These are phyloP conservation scores for Anthoceros angustus DNA, from an alignment of 225 moss, liverwort and hornwort genomes.

Conservation along the genomic window DNA sequence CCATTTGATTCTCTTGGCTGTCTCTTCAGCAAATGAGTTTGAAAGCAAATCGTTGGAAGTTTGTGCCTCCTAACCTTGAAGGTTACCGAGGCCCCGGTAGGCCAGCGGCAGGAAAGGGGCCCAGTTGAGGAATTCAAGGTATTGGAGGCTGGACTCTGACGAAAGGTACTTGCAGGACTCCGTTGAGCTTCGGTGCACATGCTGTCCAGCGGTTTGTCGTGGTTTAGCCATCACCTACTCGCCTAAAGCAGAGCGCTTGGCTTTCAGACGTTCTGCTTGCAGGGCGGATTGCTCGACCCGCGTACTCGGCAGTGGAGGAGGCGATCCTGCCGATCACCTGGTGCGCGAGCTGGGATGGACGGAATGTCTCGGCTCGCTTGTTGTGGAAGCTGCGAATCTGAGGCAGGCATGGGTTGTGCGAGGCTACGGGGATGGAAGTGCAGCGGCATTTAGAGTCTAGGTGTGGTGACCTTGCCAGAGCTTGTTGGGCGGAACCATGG, in stretches of 20 bases:
- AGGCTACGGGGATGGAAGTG: too few species aligned
- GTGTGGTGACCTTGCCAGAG: not conserved
- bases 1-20: not conserved
- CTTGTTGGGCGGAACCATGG: not conserved
- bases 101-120: constrained; percentile 59
- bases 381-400: too few species aligned
- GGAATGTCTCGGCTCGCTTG: too few species aligned
- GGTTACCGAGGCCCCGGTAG: constrained; percentile 52
- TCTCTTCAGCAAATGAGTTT: not conserved
- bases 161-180: constrained; percentile 36
- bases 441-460: too few species aligned
- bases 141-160: constrained; percentile 82
- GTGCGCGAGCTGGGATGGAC: too few species aligned
- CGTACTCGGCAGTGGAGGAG: too few species aligned
- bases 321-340: too few species aligned
- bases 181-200: too few species aligned
- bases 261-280: not conserved
- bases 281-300: not conserved
- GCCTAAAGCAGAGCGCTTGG: not conserved
- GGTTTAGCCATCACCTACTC: not conserved
- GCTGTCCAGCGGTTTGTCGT: not conserved
- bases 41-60: constrained; percentile 2
- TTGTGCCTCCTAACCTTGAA: not conserved
- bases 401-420: too few species aligned
- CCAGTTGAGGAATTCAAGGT: constrained; percentile 75